Base-by-base conservation (phyloP, 768 basidiomycete species). In the Pulveroboletus sp. region DNA sequence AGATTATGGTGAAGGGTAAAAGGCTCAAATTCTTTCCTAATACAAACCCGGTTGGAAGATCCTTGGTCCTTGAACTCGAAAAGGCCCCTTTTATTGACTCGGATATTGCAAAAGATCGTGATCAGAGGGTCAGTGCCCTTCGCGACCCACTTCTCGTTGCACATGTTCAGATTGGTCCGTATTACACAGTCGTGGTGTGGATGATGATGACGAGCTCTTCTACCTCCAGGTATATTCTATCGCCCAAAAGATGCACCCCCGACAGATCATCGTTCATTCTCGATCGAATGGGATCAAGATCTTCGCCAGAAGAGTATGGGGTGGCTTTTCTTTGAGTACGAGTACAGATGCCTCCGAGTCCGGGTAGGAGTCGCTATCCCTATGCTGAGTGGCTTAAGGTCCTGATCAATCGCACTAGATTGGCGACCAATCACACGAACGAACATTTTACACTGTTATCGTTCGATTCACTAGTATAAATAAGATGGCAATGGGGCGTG, bases 111-210 rank as follows among this genome's bases (percentile, higher is more conserved):
- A 74, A 77, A 61, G 72, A 78, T 38, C 78, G 73, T 46, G 63
- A 69, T 46, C 43, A 63, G 26, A 85, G 69, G 35, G 57, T 81
- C 9, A 57, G 63, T 24, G 64, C 72, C 4, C 69, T 85, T 10
- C 62, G 75, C 14, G 67, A 74, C 7, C 71, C 70, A 10, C 68
- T 88, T 21, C 79, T 82, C 28, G 70, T 90, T 10, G 73, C 78
- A 47, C 69, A 71, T 8, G 69, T 90, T 37, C 88, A 90, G 64
- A 82, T 89, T 53, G 88, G 89, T 21, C 56, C 77, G 30, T 78
- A 51, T 41, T 49, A 35, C 48, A 55, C 50, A 31, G 28, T 21
- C 11, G 32, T 10, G 9, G 12, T 35, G 11, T 30, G 18, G 37
- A 33, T 38, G 15, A 5, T 8, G 15, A 5, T 8, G 18, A 41